Evolutionary conservation across 345 rosid genomes (phyloP).

Genomic region (Eucalyptus sp.): DNA sequence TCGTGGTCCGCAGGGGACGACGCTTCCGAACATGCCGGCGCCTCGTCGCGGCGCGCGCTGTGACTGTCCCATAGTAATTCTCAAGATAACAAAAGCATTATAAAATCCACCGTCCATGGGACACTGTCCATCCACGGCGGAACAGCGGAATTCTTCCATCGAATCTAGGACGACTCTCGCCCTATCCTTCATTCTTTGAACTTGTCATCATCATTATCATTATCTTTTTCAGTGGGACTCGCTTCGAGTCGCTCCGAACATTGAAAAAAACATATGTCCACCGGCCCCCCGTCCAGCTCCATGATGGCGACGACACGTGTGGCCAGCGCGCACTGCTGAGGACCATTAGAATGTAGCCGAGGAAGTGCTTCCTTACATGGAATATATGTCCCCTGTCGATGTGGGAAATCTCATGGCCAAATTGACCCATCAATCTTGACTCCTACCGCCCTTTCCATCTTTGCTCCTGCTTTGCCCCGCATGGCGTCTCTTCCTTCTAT

Average conservation of each 20-base stretch:
- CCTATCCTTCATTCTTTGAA: neutral
- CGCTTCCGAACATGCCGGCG: neutral
- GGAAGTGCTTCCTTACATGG: neutral
- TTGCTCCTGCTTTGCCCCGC: conserved; percentile 35
- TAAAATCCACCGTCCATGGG: neutral
- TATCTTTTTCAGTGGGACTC: neutral
- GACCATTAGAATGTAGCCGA: neutral
- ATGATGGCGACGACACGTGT: neutral
- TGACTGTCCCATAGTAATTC: neutral
- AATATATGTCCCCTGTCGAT: conserved; percentile 7
- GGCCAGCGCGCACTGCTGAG: neutral
- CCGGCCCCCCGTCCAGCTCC: neutral
- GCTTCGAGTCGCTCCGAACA: neutral
- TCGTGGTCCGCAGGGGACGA: neutral
- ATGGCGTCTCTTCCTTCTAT: neutral
- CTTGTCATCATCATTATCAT: neutral
- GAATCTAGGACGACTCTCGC: neutral
- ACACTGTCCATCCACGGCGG: neutral
- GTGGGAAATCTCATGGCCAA: conserved; percentile 13
- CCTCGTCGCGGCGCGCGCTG: neutral
- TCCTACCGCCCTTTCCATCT: neutral
- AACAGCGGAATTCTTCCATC: neutral
- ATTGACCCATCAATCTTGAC: conserved; percentile 11
- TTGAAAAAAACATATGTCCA: neutral
- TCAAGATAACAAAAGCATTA: neutral